Base-by-base conservation (phyloP, 106 monocot species). In the Acorus gramineus region DNA sequence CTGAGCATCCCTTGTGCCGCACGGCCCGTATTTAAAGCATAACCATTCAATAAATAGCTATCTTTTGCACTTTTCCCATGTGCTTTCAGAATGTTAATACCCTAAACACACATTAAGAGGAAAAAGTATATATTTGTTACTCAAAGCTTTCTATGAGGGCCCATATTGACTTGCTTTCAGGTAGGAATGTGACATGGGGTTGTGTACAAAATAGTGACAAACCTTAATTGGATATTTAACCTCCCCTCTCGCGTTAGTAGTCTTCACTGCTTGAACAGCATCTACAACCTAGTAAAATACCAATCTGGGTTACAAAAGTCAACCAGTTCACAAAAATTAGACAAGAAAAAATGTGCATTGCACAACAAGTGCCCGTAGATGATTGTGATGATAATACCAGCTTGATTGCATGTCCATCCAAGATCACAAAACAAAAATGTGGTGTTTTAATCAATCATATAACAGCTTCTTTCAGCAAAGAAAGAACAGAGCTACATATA, bases 1-100 rank as follows among this genome's bases (percentile, higher is more conserved):
- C 71, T 81, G 74, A 87, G 96, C 96, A 98, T 98, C 63, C 96
- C 96, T 81, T 91, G 96, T 55, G 96, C 96, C 68, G 96, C 91
- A 67, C 96, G 82, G 44, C 96, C 96, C 2, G 81, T 91, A 76
- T 98, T 98, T 65, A 98, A 69, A 70, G 96, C 96, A 77, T 98
- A 98, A 7, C 96, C 96, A 68, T 88, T 98, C 60, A 98, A 62
- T 77, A 98, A 77, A 61, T 85, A 98, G 74, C 96, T 98, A 45
- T 98, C 96, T 75, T 61, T 91, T 8, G 90, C 82, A 79, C 96
- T 83, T 77, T 87, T 87, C 12, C 96, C 96, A 85, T 98, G 96
- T 51, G 96, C 96, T 81, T 98, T 98, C 69, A 98, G 58, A 69
- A 98, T 91, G 52, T 91, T 98, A 72, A 98, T 91, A 53, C 87